Evolutionary conservation across 2,329 filamentous ascomycete species (phyloP), one percentile per base, ranked within the genome.

Genomic region (Trichoderma sp.): DNA sequence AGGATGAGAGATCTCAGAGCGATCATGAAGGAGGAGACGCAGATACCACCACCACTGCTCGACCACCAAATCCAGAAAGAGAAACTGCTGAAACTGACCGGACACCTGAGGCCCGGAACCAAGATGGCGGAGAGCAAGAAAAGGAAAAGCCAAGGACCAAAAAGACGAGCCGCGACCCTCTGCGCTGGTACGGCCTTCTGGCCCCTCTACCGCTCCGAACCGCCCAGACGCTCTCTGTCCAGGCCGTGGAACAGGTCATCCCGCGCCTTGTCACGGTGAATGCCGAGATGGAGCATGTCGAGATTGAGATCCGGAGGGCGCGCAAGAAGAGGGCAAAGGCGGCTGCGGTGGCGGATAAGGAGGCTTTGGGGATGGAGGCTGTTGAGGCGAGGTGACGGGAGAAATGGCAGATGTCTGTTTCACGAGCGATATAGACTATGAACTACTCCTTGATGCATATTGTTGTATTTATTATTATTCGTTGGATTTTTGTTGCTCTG

Each of bases 221-320:
- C 24, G 87, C 90, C 2, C 90, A 93, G 74, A 70, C 72, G 0
- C 80, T 83, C 17, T 87, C 90, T 59, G 72, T 85, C 26, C 72
- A 79, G 44, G 81, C 82, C 0, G 80, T 92, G 3, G 83, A 87
- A 63, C 75, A 81, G 0, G 74, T 88, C 3, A 75, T 93, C 2
- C 83, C 87, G 1, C 76, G 77, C 45, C 77, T 92, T 9, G 82
- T 82, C 7, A 82, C 81, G 1, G 75, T 90, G n/a, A 80, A 82
- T 43, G 80, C 80, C 30, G 82, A 86, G 71, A 87, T 94, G 83
- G 79, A 81, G 15, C 77, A 77, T n/a, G 73, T 91, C 5, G 90
- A 93, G 78, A 86, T 88, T 59, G 84, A 90, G 69, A 87, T 94
- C 62, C 81, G 89, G 44, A 79, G 89, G 65, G 84, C 83, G 43